These are phyloP conservation scores for Parasarocladium wereldwijsianum DNA, from an alignment of 2,329 filamentous ascomycete species.

Conservation along the genomic window DNA sequence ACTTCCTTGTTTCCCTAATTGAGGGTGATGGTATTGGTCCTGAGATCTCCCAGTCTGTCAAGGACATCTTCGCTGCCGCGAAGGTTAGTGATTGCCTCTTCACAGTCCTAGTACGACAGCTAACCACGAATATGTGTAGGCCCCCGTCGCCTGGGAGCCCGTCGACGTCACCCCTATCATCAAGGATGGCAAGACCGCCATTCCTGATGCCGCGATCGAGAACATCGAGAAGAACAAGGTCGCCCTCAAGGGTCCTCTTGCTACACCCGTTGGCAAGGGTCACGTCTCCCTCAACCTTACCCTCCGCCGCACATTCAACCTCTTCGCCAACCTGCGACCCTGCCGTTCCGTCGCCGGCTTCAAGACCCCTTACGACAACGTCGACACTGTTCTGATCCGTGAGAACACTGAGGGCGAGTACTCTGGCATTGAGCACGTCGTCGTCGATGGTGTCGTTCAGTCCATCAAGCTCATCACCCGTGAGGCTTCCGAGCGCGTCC, in stretches of 20 bases:
- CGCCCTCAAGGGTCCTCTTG: conserved; percentile 93
- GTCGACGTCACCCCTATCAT: conserved; percentile 90
- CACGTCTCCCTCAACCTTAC: conserved; percentile 98
- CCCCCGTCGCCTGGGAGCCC: conserved; percentile 91
- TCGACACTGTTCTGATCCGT: conserved; percentile 94
- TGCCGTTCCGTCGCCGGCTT: conserved; percentile 94
- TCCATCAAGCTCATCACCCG: conserved; percentile 99
- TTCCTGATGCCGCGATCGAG: conserved; percentile 81
- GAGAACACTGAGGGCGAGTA: conserved; percentile 99
- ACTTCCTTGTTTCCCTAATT: conserved; percentile 91
- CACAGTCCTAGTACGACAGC: conserved; percentile 3
- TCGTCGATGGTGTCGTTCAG: conserved; percentile 95
- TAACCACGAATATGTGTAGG: conserved; percentile 30
- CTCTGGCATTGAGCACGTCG: conserved; percentile 96
- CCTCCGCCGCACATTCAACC: conserved; percentile 97
- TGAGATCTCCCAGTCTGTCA: conserved; percentile 94
- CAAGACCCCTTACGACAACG: conserved; percentile 96
- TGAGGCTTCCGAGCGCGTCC: conserved; percentile 86
- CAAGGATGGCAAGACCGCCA: conserved; percentile 90
- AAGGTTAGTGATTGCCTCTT: conserved; percentile 43
- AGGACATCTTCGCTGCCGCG: conserved; percentile 95
- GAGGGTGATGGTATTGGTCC: conserved; percentile 98
- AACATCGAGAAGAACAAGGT: conserved; percentile 94
- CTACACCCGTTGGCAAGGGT: conserved; percentile 94
- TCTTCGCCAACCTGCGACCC: conserved; percentile 97